phyloP scores from a whole-genome alignment of 495 filamentous ascomycete genomes.

The Penicillium canescens region DNA sequence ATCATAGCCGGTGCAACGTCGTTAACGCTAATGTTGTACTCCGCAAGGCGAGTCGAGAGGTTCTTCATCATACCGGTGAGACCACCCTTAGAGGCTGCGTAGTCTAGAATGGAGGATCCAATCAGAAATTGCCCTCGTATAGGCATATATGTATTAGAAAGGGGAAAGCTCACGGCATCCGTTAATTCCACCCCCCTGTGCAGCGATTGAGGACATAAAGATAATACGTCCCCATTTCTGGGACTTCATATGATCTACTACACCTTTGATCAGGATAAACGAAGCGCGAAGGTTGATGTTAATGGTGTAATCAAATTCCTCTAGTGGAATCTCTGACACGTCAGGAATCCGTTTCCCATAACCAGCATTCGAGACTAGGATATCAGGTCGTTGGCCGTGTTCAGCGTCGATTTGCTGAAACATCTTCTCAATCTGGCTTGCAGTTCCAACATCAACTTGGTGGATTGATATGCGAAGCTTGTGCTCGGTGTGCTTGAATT shows the following conservation, averaged over 20 bases:
- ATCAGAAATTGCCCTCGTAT: not conserved
- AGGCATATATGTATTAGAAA: not conserved
- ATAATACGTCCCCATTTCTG: slow-evolving; percentile 66
- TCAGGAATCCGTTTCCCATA: slow-evolving; percentile 50
- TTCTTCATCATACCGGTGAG: slow-evolving; percentile 67
- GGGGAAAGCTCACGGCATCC: slow-evolving; percentile 50
- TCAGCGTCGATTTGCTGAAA: slow-evolving; percentile 50
- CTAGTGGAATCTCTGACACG: slow-evolving; percentile 52
- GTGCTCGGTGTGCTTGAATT: slow-evolving; percentile 22
- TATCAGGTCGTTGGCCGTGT: slow-evolving; percentile 59
- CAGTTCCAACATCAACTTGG: slow-evolving; percentile 55
- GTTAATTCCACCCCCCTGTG: slow-evolving; percentile 64
- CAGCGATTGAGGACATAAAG: slow-evolving; percentile 68
- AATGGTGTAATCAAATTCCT: slow-evolving; percentile 67
- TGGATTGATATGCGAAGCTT: slow-evolving; percentile 52
- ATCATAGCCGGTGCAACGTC: slow-evolving; percentile 77
- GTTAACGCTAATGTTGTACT: slow-evolving; percentile 68
- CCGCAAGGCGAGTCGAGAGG: slow-evolving; percentile 57
- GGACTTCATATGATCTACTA: slow-evolving; percentile 61
- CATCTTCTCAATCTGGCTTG: slow-evolving; percentile 49
- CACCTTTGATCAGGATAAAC: slow-evolving; percentile 64
- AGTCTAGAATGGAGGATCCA: slow-evolving; percentile 39
- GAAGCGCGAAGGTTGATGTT: slow-evolving; percentile 64
- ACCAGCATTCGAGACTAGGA: slow-evolving; percentile 60
- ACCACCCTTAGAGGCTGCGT: slow-evolving; percentile 66